A percentile compares a stretch with the other conserved stretches of the same genome.
These are phyloP conservation scores for Morella rubra DNA, from an alignment of 306 rosid genomes.

Conservation along the genomic window DNA sequence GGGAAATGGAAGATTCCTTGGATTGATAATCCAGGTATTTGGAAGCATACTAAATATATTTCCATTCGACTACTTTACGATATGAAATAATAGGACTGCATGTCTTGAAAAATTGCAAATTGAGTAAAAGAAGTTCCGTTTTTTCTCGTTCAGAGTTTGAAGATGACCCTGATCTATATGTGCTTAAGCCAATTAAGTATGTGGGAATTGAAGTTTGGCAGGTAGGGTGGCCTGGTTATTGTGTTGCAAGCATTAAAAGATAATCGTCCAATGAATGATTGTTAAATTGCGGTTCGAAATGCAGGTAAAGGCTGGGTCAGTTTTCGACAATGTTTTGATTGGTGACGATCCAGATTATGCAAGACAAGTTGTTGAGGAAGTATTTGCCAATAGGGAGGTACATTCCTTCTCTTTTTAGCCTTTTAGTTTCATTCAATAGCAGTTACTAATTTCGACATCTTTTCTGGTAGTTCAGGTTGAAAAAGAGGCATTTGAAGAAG, in stretches of 20 bases:
- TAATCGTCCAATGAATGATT: slow-evolving; percentile 4
- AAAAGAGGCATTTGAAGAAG: slow-evolving; percentile 85
- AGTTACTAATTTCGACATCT: slow-evolving; percentile 5
- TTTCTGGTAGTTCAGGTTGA: slow-evolving; percentile 52
- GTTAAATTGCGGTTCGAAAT: slow-evolving; percentile 19
- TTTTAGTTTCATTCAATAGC: slow-evolving; percentile 22
- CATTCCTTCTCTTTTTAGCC: slow-evolving; percentile 16
- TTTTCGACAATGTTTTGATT: slow-evolving; percentile 56
- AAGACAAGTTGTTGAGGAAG: slow-evolving; percentile 52
- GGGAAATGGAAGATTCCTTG: slow-evolving; percentile 65
- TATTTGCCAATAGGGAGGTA: slow-evolving; percentile 53
- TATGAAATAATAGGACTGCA: neutral
- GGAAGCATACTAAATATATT: slow-evolving; percentile 8
- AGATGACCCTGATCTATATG: slow-evolving; percentile 63
- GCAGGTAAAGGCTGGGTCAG: slow-evolving; percentile 61
- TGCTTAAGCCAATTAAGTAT: slow-evolving; percentile 58
- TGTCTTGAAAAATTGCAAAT: neutral
- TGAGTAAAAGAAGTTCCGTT: slow-evolving; percentile 7
- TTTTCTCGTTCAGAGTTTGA: slow-evolving; percentile 44
- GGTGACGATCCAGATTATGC: slow-evolving; percentile 63
- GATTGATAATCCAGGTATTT: slow-evolving; percentile 56
- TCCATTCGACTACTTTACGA: slow-evolving; percentile 20
- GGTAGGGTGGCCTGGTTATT: slow-evolving; percentile 35
- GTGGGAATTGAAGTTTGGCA: slow-evolving; percentile 66
- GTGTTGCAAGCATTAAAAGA: slow-evolving; percentile 18